Percentiles rank a stretch among this genome's conserved stretches.
phyloP scores from a whole-genome alignment of 2,329 filamentous ascomycete species.

The Teratosphaeria viscida region DNA sequence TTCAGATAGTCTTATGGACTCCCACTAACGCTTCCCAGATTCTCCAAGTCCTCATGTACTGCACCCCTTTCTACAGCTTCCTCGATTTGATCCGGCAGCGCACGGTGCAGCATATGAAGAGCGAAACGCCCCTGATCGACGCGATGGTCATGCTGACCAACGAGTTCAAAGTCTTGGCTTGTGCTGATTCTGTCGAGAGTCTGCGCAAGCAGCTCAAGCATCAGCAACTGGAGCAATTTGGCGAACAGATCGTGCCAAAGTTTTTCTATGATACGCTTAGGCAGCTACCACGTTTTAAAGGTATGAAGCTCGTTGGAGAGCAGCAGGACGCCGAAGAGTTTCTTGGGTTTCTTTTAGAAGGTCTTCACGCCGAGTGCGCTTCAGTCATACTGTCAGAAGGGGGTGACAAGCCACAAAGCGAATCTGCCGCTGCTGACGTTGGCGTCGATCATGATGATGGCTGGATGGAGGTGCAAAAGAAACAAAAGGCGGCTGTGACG shows the following conservation, averaged over 20 bases:
- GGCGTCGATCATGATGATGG: slow-evolving; percentile 39
- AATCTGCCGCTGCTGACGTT: slow-evolving; percentile 32
- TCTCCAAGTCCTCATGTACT: slow-evolving; percentile 90
- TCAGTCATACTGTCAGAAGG: slow-evolving; percentile 48
- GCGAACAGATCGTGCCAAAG: slow-evolving; percentile 83
- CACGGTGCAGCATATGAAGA: slow-evolving; percentile 85
- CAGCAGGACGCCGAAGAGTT: slow-evolving; percentile 99
- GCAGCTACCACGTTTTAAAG: slow-evolving; percentile 74
- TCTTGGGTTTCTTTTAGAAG: slow-evolving; percentile 81
- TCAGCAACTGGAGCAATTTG: slow-evolving; percentile 79
- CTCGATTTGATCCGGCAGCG: slow-evolving; percentile 76
- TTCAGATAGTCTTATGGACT: too few relatives aligned
- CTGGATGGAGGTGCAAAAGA: slow-evolving; percentile 93
- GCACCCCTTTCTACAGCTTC: slow-evolving; percentile 88
- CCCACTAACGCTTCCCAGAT: slow-evolving; percentile 45
- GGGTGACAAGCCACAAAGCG: slow-evolving; percentile 18
- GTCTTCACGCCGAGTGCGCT: slow-evolving; percentile 84
- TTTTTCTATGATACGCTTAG: slow-evolving; percentile 92
- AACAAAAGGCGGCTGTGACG: slow-evolving; percentile 78
- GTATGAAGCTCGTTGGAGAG: slow-evolving; percentile 84
- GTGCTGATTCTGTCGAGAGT: slow-evolving; percentile 63
- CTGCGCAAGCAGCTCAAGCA: slow-evolving; percentile 64
- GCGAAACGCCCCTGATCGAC: slow-evolving; percentile 85
- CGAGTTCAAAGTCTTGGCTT: slow-evolving; percentile 79
- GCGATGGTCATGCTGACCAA: slow-evolving; percentile 95